These are phyloP conservation scores for Paraglomus brasilianum DNA, from an alignment of 192 early-diverging fungal genomes.

Conservation along the genomic window DNA sequence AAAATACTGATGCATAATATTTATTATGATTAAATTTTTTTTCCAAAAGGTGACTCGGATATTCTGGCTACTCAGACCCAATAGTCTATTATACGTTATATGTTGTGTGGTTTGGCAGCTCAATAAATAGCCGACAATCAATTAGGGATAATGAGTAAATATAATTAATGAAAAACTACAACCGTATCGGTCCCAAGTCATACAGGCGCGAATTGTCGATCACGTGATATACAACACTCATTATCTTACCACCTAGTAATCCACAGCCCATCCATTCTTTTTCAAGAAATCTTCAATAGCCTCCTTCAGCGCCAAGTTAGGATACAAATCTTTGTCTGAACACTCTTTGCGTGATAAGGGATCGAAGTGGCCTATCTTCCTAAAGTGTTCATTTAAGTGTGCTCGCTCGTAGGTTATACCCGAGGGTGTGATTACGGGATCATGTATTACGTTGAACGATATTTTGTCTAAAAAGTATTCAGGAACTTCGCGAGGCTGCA, in stretches of 20 bases:
- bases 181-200: too few species aligned
- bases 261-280: conserved; percentile 63
- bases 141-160: too few species aligned
- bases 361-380: conserved; percentile 81
- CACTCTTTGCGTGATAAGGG: conserved; percentile 69
- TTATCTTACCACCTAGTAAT: conserved; percentile 31
- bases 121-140: too few species aligned
- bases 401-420: conserved; percentile 76
- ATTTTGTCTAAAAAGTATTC: conserved; percentile 70
- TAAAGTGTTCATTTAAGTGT: conserved; percentile 72
- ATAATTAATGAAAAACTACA: too few species aligned
- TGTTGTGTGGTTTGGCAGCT: too few species aligned
- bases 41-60: conserved; percentile 33
- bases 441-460: conserved; percentile 81
- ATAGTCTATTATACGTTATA: too few species aligned
- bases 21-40: neutral
- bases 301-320: conserved; percentile 74
- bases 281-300: conserved; percentile 60
- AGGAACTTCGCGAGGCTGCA: conserved; percentile 45
- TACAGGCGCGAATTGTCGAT: too few species aligned
- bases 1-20: neutral
- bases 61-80: conserved; percentile 41
- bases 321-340: conserved; percentile 64
- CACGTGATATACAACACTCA: too few species aligned
- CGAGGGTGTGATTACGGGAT: conserved; percentile 62